Percentiles rank a stretch among this genome's conserved stretches.
Conservation (phyloP, 352 stramenopile species). For the Phytophthora multivora region DNA sequence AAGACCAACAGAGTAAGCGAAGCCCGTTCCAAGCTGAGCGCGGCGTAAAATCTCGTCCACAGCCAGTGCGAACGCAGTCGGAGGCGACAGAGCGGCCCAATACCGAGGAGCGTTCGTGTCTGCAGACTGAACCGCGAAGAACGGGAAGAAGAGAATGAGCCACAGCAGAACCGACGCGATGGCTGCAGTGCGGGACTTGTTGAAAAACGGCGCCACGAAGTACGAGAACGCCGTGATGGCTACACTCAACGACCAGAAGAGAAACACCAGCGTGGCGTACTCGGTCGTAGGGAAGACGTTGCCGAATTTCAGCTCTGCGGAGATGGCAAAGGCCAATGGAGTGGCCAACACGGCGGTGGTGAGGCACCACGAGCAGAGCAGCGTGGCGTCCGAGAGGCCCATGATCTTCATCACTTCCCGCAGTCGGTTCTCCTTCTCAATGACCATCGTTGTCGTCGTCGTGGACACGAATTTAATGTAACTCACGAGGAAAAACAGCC, state of each 20-base stretch:
- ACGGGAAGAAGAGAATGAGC: constrained; percentile 79
- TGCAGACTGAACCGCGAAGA: constrained; percentile 59
- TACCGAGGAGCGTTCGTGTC: constrained; percentile 51
- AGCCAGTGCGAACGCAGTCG: constrained; percentile 69
- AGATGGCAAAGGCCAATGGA: constrained; percentile 50
- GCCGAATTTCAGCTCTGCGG: constrained; percentile 64
- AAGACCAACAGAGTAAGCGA: constrained; percentile 61
- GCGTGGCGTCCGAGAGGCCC: constrained; percentile 64
- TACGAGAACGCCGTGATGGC: constrained; percentile 71
- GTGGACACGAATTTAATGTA: constrained; percentile 77
- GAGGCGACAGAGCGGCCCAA: constrained; percentile 55
- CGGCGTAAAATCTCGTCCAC: constrained; percentile 64
- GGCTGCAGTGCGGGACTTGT: constrained; percentile 64
- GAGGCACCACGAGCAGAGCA: constrained; percentile 70
- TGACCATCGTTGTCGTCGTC: constrained; percentile 72
- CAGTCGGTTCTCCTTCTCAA: constrained; percentile 81
- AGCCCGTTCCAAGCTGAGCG: constrained; percentile 62
- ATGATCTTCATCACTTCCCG: constrained; percentile 88
- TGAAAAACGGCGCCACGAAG: constrained; percentile 70
- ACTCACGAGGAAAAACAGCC: constrained; percentile 62
- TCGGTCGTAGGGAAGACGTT: constrained; percentile 67
- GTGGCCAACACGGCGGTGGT: constrained; percentile 56
- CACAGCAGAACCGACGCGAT: constrained; percentile 72
- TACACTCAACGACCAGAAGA: constrained; percentile 69
- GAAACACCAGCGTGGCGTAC: constrained; percentile 63